Evolutionary conservation across 2,329 filamentous ascomycete genomes (phyloP).

Genomic region (Alternaria atra): DNA sequence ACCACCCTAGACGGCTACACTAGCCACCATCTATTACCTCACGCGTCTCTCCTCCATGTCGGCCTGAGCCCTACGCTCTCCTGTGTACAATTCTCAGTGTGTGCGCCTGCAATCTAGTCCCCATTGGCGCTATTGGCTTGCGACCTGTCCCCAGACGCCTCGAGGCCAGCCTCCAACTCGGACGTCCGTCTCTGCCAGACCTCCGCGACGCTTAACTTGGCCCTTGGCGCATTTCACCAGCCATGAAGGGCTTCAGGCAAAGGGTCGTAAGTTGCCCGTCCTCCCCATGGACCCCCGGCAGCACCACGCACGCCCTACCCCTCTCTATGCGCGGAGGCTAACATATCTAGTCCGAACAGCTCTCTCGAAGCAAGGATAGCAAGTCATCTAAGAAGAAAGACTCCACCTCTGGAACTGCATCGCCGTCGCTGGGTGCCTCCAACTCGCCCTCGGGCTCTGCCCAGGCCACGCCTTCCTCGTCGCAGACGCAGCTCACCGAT

Average conservation of each 20-base stretch:
- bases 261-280: constrained; percentile 79
- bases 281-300: constrained; percentile 32
- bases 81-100: constrained; percentile 21
- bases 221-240: constrained; percentile 55
- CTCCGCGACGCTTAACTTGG: constrained; percentile 42
- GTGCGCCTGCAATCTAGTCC: constrained; percentile 29
- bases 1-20: constrained; percentile 37
- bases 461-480: constrained; percentile 83
- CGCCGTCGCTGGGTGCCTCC: constrained; percentile 70
- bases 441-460: constrained; percentile 69
- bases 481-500: constrained; percentile 86
- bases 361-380: constrained; percentile 87
- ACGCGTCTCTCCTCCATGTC: constrained; percentile 43
- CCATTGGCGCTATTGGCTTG: constrained; percentile 42
- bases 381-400: constrained; percentile 79
- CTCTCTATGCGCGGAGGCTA: constrained; percentile 54
- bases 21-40: constrained; percentile 37
- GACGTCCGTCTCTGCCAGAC: constrained; percentile 37
- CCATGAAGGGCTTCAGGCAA: constrained; percentile 97
- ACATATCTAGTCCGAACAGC: constrained; percentile 75
- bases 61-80: constrained; percentile 35
- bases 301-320: constrained; percentile 32
- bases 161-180: constrained; percentile 34
- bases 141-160: constrained; percentile 33
- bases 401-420: constrained; percentile 73